Evolutionary conservation across 192 early-diverging fungal species (phyloP).

Genomic region (Funneliformis geosporum): DNA sequence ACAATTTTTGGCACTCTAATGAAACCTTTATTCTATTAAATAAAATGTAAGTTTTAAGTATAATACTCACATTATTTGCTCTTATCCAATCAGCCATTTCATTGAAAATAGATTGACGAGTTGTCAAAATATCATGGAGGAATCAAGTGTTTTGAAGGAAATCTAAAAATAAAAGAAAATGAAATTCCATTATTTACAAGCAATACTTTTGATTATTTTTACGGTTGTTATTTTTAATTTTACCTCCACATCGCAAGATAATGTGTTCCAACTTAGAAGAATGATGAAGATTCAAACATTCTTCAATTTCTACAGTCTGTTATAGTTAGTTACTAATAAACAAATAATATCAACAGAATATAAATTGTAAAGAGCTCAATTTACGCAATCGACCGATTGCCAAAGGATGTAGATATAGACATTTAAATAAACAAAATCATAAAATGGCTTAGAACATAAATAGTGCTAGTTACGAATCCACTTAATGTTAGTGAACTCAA

Average conservation of each 20-base stretch:
- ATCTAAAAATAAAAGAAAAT: neutral
- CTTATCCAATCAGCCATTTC: neutral
- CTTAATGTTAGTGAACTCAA: constrained; percentile 40
- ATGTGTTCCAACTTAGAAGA: constrained; percentile 27
- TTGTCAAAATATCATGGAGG: constrained; percentile 30
- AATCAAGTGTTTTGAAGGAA: constrained; percentile 49
- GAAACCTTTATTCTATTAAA: constrained; percentile 9
- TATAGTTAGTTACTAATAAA: neutral
- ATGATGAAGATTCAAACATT: constrained; percentile 42
- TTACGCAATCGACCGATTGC: constrained; percentile 45
- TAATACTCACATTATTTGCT: neutral
- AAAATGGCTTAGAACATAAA: constrained; percentile 47
- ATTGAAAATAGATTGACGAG: neutral
- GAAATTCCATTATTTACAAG: neutral
- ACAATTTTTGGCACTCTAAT: constrained; percentile 35
- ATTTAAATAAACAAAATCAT: constrained; percentile 47
- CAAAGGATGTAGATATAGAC: constrained; percentile 52
- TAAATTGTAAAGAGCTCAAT: constrained; percentile 39
- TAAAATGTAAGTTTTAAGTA: neutral
- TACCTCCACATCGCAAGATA: neutral
- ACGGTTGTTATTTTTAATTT: neutral
- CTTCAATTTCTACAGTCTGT: constrained; percentile 58
- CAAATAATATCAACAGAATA: neutral
- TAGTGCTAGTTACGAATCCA: constrained; percentile 47
- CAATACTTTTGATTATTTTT: neutral